phyloP scores from a whole-genome alignment of 805 yeast genomes.

The Isabelozyma pseudorhagii region DNA sequence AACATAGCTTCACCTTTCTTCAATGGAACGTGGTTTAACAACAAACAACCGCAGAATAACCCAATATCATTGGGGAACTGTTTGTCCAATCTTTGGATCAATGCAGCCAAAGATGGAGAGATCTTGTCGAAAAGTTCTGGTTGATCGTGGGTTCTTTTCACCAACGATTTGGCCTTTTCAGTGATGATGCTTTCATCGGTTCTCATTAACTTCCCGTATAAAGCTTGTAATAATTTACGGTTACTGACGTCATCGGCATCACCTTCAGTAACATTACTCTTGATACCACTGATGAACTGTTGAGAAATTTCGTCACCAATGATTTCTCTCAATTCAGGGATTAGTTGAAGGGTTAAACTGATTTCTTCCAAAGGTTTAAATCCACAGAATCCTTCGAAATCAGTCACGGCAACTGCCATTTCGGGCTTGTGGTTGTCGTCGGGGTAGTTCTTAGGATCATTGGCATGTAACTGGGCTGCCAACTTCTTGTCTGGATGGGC shows the following conservation, averaged over 20 bases:
- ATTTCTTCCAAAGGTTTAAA: slow-evolving; percentile 87
- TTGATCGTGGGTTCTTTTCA: slow-evolving; percentile 55
- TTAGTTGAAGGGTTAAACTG: slow-evolving; percentile 58
- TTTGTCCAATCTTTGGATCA: slow-evolving; percentile 71
- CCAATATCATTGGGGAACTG: slow-evolving; percentile 96
- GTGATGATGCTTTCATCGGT: slow-evolving; percentile 60
- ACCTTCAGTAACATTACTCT: slow-evolving; percentile 42
- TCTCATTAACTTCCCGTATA: slow-evolving; percentile 84
- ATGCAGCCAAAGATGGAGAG: slow-evolving; percentile 56
- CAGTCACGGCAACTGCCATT: slow-evolving; percentile 97
- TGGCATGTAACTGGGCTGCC: slow-evolving; percentile 69
- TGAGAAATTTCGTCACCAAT: slow-evolving; percentile 62
- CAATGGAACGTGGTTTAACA: slow-evolving; percentile 83
- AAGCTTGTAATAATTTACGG: slow-evolving; percentile 63
- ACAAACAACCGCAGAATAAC: slow-evolving; percentile 88
- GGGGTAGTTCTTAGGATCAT: slow-evolving; percentile 92
- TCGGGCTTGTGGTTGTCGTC: slow-evolving; percentile 99
- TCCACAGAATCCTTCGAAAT: slow-evolving; percentile 97
- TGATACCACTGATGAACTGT: slow-evolving; percentile 51
- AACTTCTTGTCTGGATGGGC: slow-evolving; percentile 95
- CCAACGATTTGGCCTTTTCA: slow-evolving; percentile 59
- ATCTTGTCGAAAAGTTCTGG: slow-evolving; percentile 56
- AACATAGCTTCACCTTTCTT: slow-evolving; percentile 94
- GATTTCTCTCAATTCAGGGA: slow-evolving; percentile 74
- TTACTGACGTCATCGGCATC: slow-evolving; percentile 54